Conservation (phyloP, 2,329 filamentous ascomycete species). For the Colletotrichum lupini region DNA sequence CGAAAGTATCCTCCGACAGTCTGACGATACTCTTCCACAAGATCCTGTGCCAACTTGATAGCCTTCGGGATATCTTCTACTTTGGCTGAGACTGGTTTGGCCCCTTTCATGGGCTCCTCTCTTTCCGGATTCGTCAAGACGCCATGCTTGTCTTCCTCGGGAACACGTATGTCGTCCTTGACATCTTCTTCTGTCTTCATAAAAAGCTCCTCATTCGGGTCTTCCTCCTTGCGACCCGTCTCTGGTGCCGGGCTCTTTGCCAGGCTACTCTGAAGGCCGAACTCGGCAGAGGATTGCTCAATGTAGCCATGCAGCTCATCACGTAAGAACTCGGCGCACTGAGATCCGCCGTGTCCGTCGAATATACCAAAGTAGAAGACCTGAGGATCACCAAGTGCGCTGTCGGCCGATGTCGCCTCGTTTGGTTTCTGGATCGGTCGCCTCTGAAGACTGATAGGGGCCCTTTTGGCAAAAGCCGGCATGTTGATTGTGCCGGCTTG, state of each 20-base stretch:
- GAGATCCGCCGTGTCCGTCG: constrained; percentile 91
- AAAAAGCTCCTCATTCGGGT: constrained; percentile 51
- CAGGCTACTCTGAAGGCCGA: constrained; percentile 83
- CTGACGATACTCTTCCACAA: constrained; percentile 82
- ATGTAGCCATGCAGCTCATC: constrained; percentile 90
- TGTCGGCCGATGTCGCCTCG: constrained; percentile 77
- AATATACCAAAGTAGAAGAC: constrained; percentile 98
- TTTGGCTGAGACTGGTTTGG: constrained; percentile 59
- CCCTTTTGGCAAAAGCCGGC: constrained; percentile 89
- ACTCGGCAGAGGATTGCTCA: constrained; percentile 80
- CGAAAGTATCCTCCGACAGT: constrained; percentile 95
- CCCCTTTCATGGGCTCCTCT: constrained; percentile 49
- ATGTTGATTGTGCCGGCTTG: constrained; percentile 95
- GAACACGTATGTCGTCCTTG: constrained; percentile 49
- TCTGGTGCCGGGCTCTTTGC: constrained; percentile 52
- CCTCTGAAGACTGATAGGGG: constrained; percentile 71
- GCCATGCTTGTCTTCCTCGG: constrained; percentile 44
- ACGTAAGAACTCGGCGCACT: constrained; percentile 88
- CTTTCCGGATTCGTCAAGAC: constrained; percentile 50
- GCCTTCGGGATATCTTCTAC: constrained; percentile 70
- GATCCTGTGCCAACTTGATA: constrained; percentile 73
- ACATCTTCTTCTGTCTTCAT: constrained; percentile 63
- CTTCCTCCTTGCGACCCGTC: constrained; percentile 43
- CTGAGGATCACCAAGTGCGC: constrained; percentile 88
- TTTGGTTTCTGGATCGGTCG: constrained; percentile 59